These are phyloP conservation scores for Penicillium canariense DNA, from an alignment of 495 filamentous ascomycete species.

Conservation along the genomic window DNA sequence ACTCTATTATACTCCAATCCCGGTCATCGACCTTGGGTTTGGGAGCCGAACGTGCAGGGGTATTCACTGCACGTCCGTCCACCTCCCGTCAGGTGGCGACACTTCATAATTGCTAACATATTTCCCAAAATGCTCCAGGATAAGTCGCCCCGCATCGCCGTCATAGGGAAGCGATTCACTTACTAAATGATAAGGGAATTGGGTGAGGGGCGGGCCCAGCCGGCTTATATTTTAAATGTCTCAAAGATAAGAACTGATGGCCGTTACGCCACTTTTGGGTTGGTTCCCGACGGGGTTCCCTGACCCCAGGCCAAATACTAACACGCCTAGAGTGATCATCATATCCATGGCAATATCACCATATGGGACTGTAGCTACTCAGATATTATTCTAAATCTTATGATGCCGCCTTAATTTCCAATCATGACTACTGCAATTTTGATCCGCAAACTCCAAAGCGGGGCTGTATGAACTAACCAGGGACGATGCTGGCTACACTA, in stretches of 20 bases:
- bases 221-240: background rate
- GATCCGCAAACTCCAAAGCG: too few relatives aligned
- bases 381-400: too few relatives aligned
- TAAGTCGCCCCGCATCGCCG: background rate
- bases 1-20: constrained; percentile 2
- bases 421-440: too few relatives aligned
- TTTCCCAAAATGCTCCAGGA: background rate
- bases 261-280: background rate
- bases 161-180: background rate
- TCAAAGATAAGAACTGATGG: constrained; percentile 6
- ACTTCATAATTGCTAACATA: background rate
- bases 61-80: background rate
- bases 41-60: constrained; percentile 2
- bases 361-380: too few relatives aligned
- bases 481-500: too few relatives aligned
- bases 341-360: too few relatives aligned
- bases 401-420: too few relatives aligned
- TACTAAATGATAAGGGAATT: background rate
- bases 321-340: too few relatives aligned
- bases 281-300: too few relatives aligned
- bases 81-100: background rate
- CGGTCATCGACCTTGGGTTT: background rate
- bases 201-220: constrained; percentile 1
- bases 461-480: too few relatives aligned
- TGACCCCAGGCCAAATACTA: too few relatives aligned